These are phyloP conservation scores for Paspalum notatum DNA, from an alignment of 176 grass and related monocot species.

Conservation along the genomic window DNA sequence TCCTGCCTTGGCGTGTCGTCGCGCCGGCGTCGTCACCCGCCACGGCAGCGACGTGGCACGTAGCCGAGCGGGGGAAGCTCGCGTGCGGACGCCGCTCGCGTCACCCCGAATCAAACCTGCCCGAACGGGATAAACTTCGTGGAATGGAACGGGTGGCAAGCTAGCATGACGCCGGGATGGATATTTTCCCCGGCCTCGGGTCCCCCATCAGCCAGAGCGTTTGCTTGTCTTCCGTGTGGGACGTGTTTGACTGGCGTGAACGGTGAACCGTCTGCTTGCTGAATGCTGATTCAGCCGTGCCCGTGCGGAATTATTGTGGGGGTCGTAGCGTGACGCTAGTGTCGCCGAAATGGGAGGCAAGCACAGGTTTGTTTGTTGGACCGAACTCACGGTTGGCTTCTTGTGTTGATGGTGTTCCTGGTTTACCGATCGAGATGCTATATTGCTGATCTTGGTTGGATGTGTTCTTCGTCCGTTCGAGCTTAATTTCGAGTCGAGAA, in stretches of 20 bases:
- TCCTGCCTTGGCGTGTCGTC: too few species aligned
- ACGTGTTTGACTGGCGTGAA: neutral
- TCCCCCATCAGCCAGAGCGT: too few species aligned
- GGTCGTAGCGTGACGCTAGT: slow-evolving; percentile 6
- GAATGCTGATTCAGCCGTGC: slow-evolving; percentile 23
- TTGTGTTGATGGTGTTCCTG: neutral
- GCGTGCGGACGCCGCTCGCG: neutral
- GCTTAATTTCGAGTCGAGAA: neutral
- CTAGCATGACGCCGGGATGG: neutral
- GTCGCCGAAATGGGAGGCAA: neutral
- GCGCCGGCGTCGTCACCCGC: too few species aligned
- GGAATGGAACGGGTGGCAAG: neutral
- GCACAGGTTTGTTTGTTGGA: neutral
- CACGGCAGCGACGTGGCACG: slow-evolving; percentile 7
- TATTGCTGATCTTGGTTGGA: neutral
- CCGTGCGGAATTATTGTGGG: neutral
- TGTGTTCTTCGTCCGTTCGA: neutral
- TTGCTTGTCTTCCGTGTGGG: neutral
- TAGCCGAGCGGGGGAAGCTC: neutral
- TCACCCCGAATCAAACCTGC: slow-evolving; percentile 31
- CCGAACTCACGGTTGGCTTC: neutral
- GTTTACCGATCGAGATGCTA: neutral
- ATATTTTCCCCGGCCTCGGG: neutral
- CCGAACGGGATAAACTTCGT: neutral
- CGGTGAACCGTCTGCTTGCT: neutral